A percentile compares a stretch with the other conserved stretches of the same genome.
Conservation (phyloP, 495 filamentous ascomycete species). For the Extremus antarcticus region DNA sequence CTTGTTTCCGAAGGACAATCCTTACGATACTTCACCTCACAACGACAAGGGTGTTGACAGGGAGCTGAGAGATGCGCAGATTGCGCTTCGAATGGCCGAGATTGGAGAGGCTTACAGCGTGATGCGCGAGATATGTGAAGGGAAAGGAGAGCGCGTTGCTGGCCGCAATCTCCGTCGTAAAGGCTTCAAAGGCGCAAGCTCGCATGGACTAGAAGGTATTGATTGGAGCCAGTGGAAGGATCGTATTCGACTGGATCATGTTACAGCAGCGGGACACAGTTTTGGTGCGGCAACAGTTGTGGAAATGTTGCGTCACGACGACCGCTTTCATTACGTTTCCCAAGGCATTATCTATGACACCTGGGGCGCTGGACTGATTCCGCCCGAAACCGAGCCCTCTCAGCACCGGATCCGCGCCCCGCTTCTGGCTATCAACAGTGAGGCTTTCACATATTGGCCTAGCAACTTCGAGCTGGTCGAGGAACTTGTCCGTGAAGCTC, state of each 20-base stretch:
- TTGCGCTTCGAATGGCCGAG: conserved; percentile 34
- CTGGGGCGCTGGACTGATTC: conserved; percentile 37
- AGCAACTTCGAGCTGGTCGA: conserved; percentile 43
- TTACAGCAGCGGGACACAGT: conserved; percentile 31
- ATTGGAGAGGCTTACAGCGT: conserved; percentile 34
- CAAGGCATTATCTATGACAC: conserved; percentile 51
- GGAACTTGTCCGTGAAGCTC: conserved; percentile 40
- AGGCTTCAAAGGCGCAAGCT: conserved; percentile 42
- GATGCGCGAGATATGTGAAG: conserved; percentile 25
- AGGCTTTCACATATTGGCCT: conserved; percentile 53
- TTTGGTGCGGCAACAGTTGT: conserved; percentile 33
- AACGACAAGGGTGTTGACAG: conserved; percentile 34
- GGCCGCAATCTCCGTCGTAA: conserved; percentile 39
- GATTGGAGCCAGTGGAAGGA: conserved; percentile 33
- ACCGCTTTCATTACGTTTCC: conserved; percentile 40
- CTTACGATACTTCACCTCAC: conserved; percentile 30
- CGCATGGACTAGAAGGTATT: conserved; percentile 35
- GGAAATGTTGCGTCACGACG: conserved; percentile 34
- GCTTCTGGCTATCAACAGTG: conserved; percentile 46
- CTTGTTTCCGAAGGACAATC: conserved; percentile 35
- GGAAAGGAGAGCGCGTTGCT: conserved; percentile 28
- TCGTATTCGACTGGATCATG: conserved; percentile 24
- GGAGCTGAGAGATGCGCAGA: conserved; percentile 34
- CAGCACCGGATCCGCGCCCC: conserved; percentile 37
- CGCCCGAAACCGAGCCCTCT: conserved; percentile 21